These are phyloP conservation scores for Loxodes magnus DNA, from an alignment of 73 alveolate species.

Conservation along the genomic window DNA sequence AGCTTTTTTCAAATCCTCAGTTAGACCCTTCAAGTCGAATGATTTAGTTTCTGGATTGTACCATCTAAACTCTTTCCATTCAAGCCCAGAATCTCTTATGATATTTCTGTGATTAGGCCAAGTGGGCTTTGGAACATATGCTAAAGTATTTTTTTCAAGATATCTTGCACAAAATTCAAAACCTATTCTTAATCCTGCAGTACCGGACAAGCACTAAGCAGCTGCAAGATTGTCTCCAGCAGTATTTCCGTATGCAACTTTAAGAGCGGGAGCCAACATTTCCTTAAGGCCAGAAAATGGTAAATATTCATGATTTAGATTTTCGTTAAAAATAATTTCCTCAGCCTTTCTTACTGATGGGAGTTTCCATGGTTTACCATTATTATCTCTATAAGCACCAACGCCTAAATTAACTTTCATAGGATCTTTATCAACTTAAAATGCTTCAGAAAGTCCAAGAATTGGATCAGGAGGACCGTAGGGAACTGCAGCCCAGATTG, in stretches of 20 bases:
- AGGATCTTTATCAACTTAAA: constrained; percentile 71
- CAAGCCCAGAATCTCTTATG: constrained; percentile 67
- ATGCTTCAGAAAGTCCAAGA: constrained; percentile 67
- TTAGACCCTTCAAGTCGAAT: constrained; percentile 69
- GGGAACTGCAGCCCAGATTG: constrained; percentile 53
- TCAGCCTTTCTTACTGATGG: constrained; percentile 57
- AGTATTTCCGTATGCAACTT: constrained; percentile 72
- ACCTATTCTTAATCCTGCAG: constrained; percentile 90
- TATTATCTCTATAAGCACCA: constrained; percentile 92
- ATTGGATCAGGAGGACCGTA: constrained; percentile 90
- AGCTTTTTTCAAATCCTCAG: constrained; percentile 66
- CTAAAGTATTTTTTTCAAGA: constrained; percentile 50
- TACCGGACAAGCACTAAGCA: constrained; percentile 76
- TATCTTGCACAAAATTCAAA: constrained; percentile 56
- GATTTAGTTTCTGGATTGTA: constrained; percentile 68
- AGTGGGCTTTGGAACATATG: constrained; percentile 79
- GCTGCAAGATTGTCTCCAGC: constrained; percentile 67
- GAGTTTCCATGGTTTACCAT: constrained; percentile 46
- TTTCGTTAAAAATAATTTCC: constrained; percentile 46
- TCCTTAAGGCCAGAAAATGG: constrained; percentile 77
- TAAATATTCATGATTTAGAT: constrained; percentile 79
- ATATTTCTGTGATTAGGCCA: constrained; percentile 85
- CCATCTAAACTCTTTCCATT: constrained; percentile 65
- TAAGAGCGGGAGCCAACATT: constrained; percentile 45
- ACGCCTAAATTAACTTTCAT: constrained; percentile 71